Percentiles rank a stretch among this genome's conserved stretches.
phyloP scores from a whole-genome alignment of 164 flowering plant genomes.

The Berberis thunbergii region DNA sequence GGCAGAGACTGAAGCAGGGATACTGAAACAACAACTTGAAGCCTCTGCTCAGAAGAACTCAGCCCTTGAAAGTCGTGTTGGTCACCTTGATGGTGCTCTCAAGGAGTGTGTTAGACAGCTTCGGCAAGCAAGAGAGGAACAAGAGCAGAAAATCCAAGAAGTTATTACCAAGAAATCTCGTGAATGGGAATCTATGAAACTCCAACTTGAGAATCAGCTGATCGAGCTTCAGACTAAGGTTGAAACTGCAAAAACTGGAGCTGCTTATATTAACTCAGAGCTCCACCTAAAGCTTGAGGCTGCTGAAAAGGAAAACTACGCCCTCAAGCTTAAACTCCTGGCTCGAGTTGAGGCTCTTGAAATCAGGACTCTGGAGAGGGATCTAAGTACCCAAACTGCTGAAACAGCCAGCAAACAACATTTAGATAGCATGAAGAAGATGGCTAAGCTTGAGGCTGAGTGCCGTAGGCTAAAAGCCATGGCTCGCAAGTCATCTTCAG shows the following conservation, averaged over 20 bases:
- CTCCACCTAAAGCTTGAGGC: constrained; percentile 31
- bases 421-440: constrained; percentile 72
- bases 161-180: constrained; percentile 32
- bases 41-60: constrained; percentile 42
- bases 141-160: constrained; percentile 40
- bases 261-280: constrained; percentile 21
- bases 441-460: constrained; percentile 83
- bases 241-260: constrained; percentile 30
- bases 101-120: constrained; percentile 56
- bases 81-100: constrained; percentile 52
- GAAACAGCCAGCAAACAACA: constrained; percentile 91
- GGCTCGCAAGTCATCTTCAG: constrained; percentile 29
- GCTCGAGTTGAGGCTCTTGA: constrained; percentile 54
- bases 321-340: constrained; percentile 44
- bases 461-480: constrained; percentile 52
- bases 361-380: constrained; percentile 70
- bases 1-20: constrained; percentile 69
- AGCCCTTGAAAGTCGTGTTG: constrained; percentile 55
- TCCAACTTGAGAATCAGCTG: constrained; percentile 50
- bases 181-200: constrained; percentile 52
- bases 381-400: constrained; percentile 81
- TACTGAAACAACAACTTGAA: constrained; percentile 65
- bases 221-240: constrained; percentile 40
- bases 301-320: constrained; percentile 52
- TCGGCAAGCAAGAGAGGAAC: constrained; percentile 47